A percentile compares a stretch with the other conserved stretches of the same genome.
These are phyloP conservation scores for Epichloe sylvatica DNA, from an alignment of 2,329 filamentous ascomycete genomes.

Conservation along the genomic window DNA sequence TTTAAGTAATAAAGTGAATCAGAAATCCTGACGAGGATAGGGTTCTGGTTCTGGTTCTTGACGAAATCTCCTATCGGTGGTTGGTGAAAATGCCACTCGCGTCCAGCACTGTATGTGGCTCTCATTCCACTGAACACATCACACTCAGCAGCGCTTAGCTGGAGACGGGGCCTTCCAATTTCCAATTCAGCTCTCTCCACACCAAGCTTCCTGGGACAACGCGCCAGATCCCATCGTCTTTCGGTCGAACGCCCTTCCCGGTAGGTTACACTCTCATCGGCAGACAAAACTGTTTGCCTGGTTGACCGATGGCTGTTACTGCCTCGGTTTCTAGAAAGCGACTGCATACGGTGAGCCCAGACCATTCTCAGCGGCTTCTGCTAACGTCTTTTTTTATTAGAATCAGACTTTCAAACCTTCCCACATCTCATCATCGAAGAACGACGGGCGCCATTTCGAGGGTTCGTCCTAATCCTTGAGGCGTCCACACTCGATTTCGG, in stretches of 20 bases:
- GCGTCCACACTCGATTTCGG: neutral
- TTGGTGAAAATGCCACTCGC: slow-evolving; percentile 1
- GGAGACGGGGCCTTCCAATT: slow-evolving; percentile 5
- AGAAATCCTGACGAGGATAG: neutral
- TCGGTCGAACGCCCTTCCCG: neutral
- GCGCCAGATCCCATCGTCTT: slow-evolving; percentile 4
- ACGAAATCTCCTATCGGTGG: neutral
- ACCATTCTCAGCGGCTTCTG: neutral
- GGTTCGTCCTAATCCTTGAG: neutral
- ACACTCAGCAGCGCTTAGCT: slow-evolving; percentile 3
- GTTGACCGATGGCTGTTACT: neutral
- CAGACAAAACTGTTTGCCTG: neutral
- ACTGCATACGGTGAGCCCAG: neutral
- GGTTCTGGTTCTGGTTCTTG: neutral
- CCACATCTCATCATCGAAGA: neutral
- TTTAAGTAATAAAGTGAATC: neutral
- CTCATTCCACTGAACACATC: slow-evolving; percentile 2
- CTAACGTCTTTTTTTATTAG: slow-evolving; percentile 2
- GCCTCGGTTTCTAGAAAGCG: neutral
- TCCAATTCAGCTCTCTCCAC: slow-evolving; percentile 7
- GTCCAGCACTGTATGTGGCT: slow-evolving; percentile 6
- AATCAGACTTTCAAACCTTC: neutral
- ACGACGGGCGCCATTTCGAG: neutral
- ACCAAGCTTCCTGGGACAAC: slow-evolving; percentile 4
- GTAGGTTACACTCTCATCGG: slow-evolving; percentile 3